Percentiles rank a stretch among this genome's conserved stretches.
Conservation (phyloP, 2,329 filamentous ascomycete species). For the Aschersonia sp. region DNA sequence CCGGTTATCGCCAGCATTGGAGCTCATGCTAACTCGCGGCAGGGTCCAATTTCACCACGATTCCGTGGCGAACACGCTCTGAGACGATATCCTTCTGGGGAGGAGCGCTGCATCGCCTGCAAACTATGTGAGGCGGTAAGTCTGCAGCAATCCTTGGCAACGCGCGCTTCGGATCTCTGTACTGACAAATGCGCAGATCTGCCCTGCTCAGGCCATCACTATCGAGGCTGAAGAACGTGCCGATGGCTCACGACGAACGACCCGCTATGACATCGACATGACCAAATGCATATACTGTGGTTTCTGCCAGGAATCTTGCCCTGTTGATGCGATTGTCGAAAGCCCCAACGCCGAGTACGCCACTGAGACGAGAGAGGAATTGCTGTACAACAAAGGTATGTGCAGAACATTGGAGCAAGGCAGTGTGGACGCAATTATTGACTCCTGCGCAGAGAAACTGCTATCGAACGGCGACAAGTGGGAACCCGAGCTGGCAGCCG, state of each 20-base stretch:
- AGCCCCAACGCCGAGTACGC: conserved; percentile 49
- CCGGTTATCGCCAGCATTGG: not conserved
- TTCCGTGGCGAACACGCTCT: conserved; percentile 98
- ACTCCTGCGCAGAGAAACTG: conserved; percentile 50
- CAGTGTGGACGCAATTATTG: conserved; percentile 1
- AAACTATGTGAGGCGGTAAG: conserved; percentile 88
- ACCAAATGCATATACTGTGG: conserved; percentile 99
- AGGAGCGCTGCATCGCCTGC: conserved; percentile 98
- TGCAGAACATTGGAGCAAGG: conserved; percentile 1
- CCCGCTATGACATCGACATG: conserved; percentile 99
- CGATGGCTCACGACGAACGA: conserved; percentile 88
- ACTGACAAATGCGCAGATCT: conserved; percentile 39
- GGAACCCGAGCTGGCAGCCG: conserved; percentile 92
- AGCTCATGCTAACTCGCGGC: not conserved
- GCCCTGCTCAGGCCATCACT: conserved; percentile 94
- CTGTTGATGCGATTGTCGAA: conserved; percentile 78
- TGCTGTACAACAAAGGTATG: conserved; percentile 84
- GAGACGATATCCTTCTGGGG: conserved; percentile 87
- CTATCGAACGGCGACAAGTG: conserved; percentile 86
- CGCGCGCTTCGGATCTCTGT: not conserved
- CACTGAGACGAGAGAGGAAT: conserved; percentile 67
- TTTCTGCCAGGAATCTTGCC: conserved; percentile 97
- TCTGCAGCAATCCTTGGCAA: not conserved
- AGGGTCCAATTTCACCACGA: conserved; percentile 88
- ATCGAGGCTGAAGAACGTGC: conserved; percentile 98